Conservation (phyloP, 1,284 basidiomycete species). For the Tremellales sp. region DNA sequence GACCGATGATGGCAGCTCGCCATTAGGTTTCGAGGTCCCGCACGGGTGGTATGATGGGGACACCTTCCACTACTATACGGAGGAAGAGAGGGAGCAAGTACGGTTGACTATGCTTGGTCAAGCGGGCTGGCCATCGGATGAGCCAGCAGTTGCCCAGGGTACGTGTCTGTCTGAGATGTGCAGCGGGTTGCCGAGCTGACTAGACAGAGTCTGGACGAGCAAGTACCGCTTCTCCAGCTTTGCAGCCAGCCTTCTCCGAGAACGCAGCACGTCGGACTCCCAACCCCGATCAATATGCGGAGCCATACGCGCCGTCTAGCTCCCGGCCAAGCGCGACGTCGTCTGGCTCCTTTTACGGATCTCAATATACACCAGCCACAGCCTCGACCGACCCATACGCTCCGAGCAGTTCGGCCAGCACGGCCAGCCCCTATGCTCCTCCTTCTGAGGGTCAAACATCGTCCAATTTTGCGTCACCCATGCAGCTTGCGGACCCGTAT, state of each 20-base stretch:
- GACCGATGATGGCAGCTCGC: constrained; percentile 6
- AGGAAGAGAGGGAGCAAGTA: constrained; percentile 39
- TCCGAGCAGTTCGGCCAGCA: constrained; percentile 11
- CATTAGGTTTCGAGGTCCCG: constrained; percentile 32
- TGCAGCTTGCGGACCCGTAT: constrained; percentile 21
- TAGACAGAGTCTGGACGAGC: constrained; percentile 2
- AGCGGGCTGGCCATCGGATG: constrained; percentile 1
- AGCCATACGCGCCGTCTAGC: neutral
- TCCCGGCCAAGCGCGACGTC: too few relatives aligned
- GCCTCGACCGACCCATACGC: constrained; percentile 18
- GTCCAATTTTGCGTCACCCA: constrained; percentile 14
- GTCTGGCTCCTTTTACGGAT: too few relatives aligned
- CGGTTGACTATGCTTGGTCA: constrained; percentile 28
- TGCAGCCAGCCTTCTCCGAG: constrained; percentile 17
- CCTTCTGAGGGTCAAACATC: too few relatives aligned
- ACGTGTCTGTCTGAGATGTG: neutral
- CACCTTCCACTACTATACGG: constrained; percentile 42
- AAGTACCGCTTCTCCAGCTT: constrained; percentile 6
- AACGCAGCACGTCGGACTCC: constrained; percentile 34
- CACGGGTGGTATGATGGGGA: constrained; percentile 43
- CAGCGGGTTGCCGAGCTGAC: neutral
- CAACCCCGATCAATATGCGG: constrained; percentile 12
- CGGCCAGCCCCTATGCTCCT: constrained; percentile 7
- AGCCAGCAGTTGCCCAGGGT: constrained; percentile 4
- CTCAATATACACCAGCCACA: neutral